These are phyloP conservation scores for Wickerhamiella pararugosa DNA, from an alignment of 1,139 yeast genomes.

Conservation along the genomic window DNA sequence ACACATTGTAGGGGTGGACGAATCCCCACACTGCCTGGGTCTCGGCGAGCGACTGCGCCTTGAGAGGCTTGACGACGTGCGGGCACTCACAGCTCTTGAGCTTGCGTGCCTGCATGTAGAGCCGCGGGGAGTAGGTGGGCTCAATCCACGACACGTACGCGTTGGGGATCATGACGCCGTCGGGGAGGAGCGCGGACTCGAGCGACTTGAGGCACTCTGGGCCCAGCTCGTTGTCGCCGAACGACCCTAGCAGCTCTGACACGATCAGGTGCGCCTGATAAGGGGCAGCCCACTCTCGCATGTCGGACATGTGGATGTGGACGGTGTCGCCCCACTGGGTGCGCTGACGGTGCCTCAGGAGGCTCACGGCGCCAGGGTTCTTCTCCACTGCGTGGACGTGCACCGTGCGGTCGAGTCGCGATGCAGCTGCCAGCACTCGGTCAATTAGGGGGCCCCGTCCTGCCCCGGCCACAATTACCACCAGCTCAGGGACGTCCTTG, in stretches of 20 bases:
- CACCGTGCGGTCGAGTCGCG: constrained; percentile 23
- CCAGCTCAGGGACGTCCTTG: constrained; percentile 14
- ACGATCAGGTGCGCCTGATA: constrained; percentile 41
- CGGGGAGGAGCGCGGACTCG: constrained; percentile 19
- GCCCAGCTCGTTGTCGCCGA: constrained; percentile 79
- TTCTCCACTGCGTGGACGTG: constrained; percentile 51
- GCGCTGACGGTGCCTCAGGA: constrained; percentile 18
- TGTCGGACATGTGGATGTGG: constrained; percentile 39
- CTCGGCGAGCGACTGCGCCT: constrained; percentile 27
- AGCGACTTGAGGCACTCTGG: constrained; percentile 53
- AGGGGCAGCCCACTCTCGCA: constrained; percentile 33
- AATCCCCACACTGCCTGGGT: constrained; percentile 22
- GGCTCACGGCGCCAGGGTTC: constrained; percentile 44
- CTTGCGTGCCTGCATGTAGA: constrained; percentile 22
- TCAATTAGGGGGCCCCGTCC: constrained; percentile 75
- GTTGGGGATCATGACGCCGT: constrained; percentile 47
- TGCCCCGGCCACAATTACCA: constrained; percentile 61
- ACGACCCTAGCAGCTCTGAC: constrained; percentile 75
- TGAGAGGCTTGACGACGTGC: constrained; percentile 44
- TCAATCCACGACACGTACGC: constrained; percentile 44
- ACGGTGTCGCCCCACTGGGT: constrained; percentile 27
- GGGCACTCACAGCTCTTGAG: constrained; percentile 32
- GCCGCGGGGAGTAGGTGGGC: constrained; percentile 47
- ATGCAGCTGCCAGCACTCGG: constrained; percentile 32
- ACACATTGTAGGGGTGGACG: constrained; percentile 15